Conservation (phyloP, 73 alveolate species). For the Paramecium tetraurelia region DNA sequence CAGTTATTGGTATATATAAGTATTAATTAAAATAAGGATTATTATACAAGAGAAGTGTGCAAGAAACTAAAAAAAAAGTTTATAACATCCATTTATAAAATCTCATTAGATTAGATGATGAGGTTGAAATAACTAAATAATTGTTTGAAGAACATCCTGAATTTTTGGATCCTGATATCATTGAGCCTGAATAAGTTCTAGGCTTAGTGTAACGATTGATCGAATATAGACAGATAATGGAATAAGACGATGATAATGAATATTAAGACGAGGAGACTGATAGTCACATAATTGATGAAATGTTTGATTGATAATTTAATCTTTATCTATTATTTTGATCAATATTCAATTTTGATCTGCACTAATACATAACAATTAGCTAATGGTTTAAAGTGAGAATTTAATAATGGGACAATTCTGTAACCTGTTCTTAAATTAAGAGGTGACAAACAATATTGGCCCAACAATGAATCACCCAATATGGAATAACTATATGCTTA, state of each 20-base stretch:
- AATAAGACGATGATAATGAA: not conserved
- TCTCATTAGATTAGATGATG: slow-evolving; percentile 22
- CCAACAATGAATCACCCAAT: not conserved
- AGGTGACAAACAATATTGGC: not conserved
- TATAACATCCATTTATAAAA: slow-evolving; percentile 29
- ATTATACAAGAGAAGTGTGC: not conserved
- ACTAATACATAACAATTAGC: not conserved
- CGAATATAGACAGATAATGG: not conserved
- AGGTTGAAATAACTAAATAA: not conserved
- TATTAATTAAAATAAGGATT: not conserved
- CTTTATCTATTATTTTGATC: not conserved
- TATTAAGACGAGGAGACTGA: not conserved
- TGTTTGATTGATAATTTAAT: not conserved
- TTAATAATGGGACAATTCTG: not conserved
- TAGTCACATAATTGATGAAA: slow-evolving; percentile 13
- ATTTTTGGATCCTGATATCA: slow-evolving; percentile 9
- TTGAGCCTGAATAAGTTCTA: slow-evolving; percentile 36
- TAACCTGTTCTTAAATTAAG: not conserved
- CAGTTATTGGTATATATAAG: slow-evolving; percentile 9
- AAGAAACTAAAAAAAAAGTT: slow-evolving; percentile 22
- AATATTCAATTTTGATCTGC: not conserved
- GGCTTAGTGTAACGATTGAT: slow-evolving; percentile 22
- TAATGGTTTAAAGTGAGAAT: not conserved
- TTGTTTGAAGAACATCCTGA: slow-evolving; percentile 41
- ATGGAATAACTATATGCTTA: slow-evolving; percentile 14